Evolutionary conservation across 768 basidiomycete genomes (phyloP), one percentile per base, ranked within the genome.

Genomic region (Tricholoma furcatifolium): DNA sequence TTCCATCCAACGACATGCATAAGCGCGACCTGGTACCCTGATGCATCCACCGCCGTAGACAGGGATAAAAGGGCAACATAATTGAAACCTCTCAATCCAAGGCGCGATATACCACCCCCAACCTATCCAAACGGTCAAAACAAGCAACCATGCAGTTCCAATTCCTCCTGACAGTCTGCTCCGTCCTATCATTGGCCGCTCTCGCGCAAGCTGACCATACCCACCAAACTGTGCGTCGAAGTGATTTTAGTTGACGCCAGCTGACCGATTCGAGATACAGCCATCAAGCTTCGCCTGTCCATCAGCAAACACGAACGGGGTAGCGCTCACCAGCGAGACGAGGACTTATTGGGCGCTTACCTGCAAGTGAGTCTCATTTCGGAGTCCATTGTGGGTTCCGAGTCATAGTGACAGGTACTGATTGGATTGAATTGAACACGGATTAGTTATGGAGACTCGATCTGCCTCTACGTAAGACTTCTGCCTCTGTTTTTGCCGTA

Each of bases 71-170:
- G 27, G 27, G 4, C 27, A 27, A 27, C 27, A 3, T 7, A 27
- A 27, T 27, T 7, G 27, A 27, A 27, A 7, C 27, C 27, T 27
- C 27, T 3, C 3, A 27, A 27, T 27, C 27, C 27, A 3, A n/a
- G n/a, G n/a, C n/a, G n/a, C n/a, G n/a, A n/a, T 27, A 27, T 27
- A 6, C 14, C 1, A 10, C 38, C 15, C 38, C 12, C 4, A 24
- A 24, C 5, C 12, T 24, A 38, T 24, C 34, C 43, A 6, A 17
- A 30, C 31, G 30, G 8, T 23, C 21, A 24, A 15, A n/a, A 15
- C n/a, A 24, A 6, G 27, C 41, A 43, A 34, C 10, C 21, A 55
- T 46, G 54, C 47, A 54, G 42, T 34, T 54, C 6, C 34, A 54
- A 35, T 34, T 54, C 6, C 34, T 20, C 41, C 18, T 30, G 4